These are phyloP conservation scores for Daldinia eschscholtzii DNA, from an alignment of 2,329 filamentous ascomycete genomes.

Conservation along the genomic window DNA sequence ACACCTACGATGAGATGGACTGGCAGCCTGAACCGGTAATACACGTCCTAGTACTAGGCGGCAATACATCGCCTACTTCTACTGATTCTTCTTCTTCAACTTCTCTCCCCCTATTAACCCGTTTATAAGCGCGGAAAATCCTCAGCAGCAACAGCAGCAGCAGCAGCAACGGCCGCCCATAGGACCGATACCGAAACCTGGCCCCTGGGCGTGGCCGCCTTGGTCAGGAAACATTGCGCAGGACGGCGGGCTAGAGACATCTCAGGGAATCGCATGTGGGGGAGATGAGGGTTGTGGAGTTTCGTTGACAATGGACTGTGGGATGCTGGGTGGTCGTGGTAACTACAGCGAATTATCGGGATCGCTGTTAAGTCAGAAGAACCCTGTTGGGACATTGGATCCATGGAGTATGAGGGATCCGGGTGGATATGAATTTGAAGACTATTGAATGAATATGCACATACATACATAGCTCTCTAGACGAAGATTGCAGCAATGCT, in stretches of 20 bases:
- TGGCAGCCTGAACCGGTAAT: conserved; percentile 53
- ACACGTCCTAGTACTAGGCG: conserved; percentile 42
- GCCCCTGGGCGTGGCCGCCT: conserved; percentile 38
- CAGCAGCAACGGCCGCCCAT: conserved; percentile 8
- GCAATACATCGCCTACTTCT: background rate
- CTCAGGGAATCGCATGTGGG: background rate
- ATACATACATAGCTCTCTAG: background rate
- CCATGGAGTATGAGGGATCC: background rate
- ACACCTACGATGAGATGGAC: conserved; percentile 50
- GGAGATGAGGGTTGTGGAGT: background rate
- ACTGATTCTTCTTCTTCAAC: background rate
- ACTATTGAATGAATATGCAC: background rate
- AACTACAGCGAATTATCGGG: background rate
- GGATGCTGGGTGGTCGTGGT: conserved; percentile 6
- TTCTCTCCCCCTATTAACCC: background rate
- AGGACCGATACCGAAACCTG: conserved; percentile 16
- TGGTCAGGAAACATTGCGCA: background rate
- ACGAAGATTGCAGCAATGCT: background rate
- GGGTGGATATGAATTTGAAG: background rate
- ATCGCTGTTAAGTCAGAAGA: background rate
- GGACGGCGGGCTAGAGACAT: background rate
- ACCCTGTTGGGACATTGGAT: background rate
- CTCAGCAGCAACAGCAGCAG: conserved; percentile 19
- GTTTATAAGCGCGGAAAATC: background rate
- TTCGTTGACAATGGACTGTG: conserved; percentile 20